A percentile compares a stretch with the other conserved stretches of the same genome.
Evolutionary conservation across 306 rosid species (phyloP).

Genomic region (Lathyrus tuberosus): DNA sequence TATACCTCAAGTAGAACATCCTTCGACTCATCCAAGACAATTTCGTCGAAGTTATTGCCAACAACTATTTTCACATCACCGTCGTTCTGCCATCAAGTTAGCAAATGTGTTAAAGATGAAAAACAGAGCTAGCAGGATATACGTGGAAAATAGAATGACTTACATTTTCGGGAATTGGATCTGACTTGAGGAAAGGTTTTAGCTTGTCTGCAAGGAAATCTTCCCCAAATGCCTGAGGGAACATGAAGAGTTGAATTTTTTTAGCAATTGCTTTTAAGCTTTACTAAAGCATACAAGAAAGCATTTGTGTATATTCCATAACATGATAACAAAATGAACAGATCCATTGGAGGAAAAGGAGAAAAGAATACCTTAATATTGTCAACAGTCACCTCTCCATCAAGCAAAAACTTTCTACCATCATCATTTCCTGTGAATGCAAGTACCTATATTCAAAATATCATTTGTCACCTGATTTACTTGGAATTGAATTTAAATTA

Average conservation of each 20-base stretch:
- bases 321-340: slow-evolving; percentile 26
- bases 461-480: slow-evolving; percentile 2
- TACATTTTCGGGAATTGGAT: slow-evolving; percentile 89
- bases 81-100: slow-evolving; percentile 58
- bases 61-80: slow-evolving; percentile 89
- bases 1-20: slow-evolving; percentile 97
- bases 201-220: slow-evolving; percentile 88
- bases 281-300: slow-evolving; percentile 29
- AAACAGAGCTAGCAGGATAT: slow-evolving; percentile 16
- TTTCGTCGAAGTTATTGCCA: slow-evolving; percentile 83
- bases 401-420: slow-evolving; percentile 75
- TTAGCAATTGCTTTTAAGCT: slow-evolving; percentile 27
- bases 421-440: slow-evolving; percentile 87
- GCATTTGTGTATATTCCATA: slow-evolving; percentile 9
- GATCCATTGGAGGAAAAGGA: not conserved
- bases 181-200: slow-evolving; percentile 88
- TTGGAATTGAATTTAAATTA: slow-evolving; percentile 24
- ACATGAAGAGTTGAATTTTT: slow-evolving; percentile 17
- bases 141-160: slow-evolving; percentile 41
- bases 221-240: slow-evolving; percentile 70
- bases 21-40: slow-evolving; percentile 94
- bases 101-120: slow-evolving; percentile 21
- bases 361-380: slow-evolving; percentile 65
- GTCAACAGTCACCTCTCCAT: slow-evolving; percentile 62
- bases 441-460: slow-evolving; percentile 57